phyloP scores from a whole-genome alignment of 73 alveolate genomes.

The Tetrahymena elliotti region DNA sequence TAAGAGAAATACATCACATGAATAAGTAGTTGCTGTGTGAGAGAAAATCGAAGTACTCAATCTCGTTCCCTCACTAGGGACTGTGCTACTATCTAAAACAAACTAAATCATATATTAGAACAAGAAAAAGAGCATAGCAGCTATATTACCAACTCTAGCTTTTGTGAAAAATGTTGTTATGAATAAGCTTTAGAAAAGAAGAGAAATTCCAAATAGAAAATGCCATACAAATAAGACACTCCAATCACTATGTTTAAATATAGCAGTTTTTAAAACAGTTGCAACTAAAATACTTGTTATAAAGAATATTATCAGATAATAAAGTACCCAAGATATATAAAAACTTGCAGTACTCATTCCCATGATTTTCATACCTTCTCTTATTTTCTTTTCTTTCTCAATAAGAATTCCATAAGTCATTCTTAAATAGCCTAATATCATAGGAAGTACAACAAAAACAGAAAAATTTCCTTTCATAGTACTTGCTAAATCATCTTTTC shows the following conservation, averaged over 20 bases:
- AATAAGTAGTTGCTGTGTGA: constrained; percentile 59
- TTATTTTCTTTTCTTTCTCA: constrained; percentile 88
- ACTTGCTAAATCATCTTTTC: constrained; percentile 18
- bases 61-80: constrained; percentile 27
- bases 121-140: constrained; percentile 62
- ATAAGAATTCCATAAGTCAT: constrained; percentile 38
- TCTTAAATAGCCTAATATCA: constrained; percentile 32
- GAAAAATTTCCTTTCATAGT: constrained; percentile 20
- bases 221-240: constrained; percentile 61
- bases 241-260: constrained; percentile 49
- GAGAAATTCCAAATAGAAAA: constrained; percentile 62
- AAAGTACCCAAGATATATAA: constrained; percentile 84
- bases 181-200: constrained; percentile 59
- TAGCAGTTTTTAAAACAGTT: constrained; percentile 44
- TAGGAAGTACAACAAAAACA: constrained; percentile 20
- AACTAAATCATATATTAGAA: constrained; percentile 62
- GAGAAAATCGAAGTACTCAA: constrained; percentile 59
- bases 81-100: constrained; percentile 41
- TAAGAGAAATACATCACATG: constrained; percentile 49
- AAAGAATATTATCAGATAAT: constrained; percentile 65
- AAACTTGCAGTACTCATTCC: constrained; percentile 84
- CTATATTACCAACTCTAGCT: constrained; percentile 69
- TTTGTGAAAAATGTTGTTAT: constrained; percentile 73
- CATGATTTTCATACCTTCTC: constrained; percentile 98
- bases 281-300: constrained; percentile 66